phyloP scores from a whole-genome alignment of 2,329 filamentous ascomycete species.

The Aspergillus tamarii region DNA sequence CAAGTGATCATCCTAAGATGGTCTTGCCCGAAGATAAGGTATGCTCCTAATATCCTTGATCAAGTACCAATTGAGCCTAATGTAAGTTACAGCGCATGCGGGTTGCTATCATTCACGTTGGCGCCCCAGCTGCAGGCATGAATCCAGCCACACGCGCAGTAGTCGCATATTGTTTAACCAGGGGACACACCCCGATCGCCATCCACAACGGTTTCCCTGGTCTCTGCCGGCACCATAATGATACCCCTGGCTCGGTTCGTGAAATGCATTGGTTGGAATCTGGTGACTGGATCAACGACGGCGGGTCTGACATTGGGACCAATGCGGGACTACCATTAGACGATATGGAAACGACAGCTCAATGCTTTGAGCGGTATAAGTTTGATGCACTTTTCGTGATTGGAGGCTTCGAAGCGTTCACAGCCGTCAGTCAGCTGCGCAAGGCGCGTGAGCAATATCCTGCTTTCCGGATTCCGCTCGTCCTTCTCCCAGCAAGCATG shows the following conservation, averaged over 20 bases:
- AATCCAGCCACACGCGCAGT: constrained; percentile 93
- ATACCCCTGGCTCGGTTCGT: constrained; percentile 82
- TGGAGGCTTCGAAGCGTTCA: constrained; percentile 96
- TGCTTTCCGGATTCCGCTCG: constrained; percentile 89
- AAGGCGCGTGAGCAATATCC: constrained; percentile 77
- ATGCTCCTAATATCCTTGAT: constrained; percentile 28
- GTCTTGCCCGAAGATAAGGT: constrained; percentile 72
- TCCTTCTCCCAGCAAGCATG: constrained; percentile 91
- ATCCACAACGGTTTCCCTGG: constrained; percentile 98
- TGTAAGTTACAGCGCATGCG: constrained; percentile 71
- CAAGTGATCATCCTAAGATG: constrained; percentile 71
- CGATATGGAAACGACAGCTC: constrained; percentile 80
- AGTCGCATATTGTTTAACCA: constrained; percentile 86
- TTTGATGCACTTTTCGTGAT: constrained; percentile 92
- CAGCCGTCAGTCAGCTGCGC: constrained; percentile 83
- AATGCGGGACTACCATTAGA: constrained; percentile 91
- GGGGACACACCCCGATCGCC: constrained; percentile 89
- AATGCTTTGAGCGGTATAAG: constrained; percentile 80
- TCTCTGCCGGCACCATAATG: constrained; percentile 84
- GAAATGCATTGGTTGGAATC: constrained; percentile 91
- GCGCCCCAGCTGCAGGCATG: constrained; percentile 95
- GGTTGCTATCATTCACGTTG: constrained; percentile 95
- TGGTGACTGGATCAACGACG: constrained; percentile 92
- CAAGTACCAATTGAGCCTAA: background rate
- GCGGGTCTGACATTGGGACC: constrained; percentile 96